Evolutionary conservation across 768 basidiomycete species (phyloP).

Genomic region (Epithele typhae): DNA sequence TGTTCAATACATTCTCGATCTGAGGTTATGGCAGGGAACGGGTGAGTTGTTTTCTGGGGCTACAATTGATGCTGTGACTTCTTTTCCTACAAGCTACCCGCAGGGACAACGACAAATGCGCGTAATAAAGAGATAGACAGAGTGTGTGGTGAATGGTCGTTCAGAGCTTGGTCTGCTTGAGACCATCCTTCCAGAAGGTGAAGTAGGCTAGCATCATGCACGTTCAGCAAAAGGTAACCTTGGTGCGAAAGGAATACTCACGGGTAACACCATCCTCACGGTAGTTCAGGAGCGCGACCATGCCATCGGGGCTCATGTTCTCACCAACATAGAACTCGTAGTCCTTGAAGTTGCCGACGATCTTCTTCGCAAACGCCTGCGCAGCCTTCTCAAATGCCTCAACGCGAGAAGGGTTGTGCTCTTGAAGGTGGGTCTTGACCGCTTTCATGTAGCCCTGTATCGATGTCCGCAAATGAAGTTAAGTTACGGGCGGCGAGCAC

Average conservation of each 20-base stretch:
- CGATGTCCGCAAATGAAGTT: not conserved
- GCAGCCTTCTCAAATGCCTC: conserved; percentile 82
- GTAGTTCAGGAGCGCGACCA: conserved; percentile 95
- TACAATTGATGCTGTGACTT: conserved; percentile 13
- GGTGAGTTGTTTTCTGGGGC: conserved; percentile 7
- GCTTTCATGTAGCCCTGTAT: conserved; percentile 91
- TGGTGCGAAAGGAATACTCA: conserved; percentile 34
- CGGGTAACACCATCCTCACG: conserved; percentile 82
- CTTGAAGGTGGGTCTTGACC: conserved; percentile 62
- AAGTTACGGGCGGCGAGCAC: not conserved
- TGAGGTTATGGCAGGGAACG: not conserved
- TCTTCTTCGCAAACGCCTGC: conserved; percentile 74
- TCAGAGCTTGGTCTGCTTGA: conserved; percentile 75
- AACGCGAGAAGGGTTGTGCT: conserved; percentile 56
- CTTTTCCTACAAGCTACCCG: conserved; percentile 15
- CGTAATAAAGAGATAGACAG: conserved; percentile 5
- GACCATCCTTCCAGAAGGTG: conserved; percentile 95
- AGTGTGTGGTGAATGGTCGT: not conserved
- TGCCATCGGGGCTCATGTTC: conserved; percentile 80
- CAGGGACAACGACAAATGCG: conserved; percentile 10
- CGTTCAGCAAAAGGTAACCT: conserved; percentile 2
- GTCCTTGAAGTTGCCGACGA: conserved; percentile 87
- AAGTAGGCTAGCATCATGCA: conserved; percentile 60
- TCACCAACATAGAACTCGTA: conserved; percentile 87
- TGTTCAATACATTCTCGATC: too few species aligned